phyloP scores from a whole-genome alignment of 306 rosid species.

The Malus sieversii region DNA sequence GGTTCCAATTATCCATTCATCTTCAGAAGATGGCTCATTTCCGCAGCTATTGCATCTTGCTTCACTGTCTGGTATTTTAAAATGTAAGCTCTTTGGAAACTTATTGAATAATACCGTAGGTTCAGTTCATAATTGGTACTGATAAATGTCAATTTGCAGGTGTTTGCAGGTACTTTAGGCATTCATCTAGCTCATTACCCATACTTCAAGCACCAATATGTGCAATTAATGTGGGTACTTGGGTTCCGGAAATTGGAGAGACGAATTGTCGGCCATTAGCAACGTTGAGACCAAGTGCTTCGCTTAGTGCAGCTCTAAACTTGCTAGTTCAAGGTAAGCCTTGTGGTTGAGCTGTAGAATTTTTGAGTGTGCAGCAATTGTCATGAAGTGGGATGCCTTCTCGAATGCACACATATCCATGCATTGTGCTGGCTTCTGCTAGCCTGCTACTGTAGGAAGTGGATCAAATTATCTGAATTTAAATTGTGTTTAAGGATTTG shows the following conservation, averaged over 20 bases:
- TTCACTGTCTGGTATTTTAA: constrained; percentile 85
- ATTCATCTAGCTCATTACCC: constrained; percentile 73
- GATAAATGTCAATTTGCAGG: constrained; percentile 59
- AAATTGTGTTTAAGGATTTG: background rate
- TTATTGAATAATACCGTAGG: background rate
- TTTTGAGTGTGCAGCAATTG: background rate
- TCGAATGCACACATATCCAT: background rate
- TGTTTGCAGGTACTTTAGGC: constrained; percentile 90
- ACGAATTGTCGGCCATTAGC: constrained; percentile 67
- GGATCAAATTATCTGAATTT: background rate
- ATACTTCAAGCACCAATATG: constrained; percentile 80
- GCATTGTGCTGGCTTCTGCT: background rate
- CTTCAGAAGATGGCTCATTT: constrained; percentile 79
- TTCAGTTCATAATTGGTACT: constrained; percentile 12
- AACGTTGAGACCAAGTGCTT: constrained; percentile 78
- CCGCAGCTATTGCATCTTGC: constrained; percentile 93
- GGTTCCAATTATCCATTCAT: constrained; percentile 73
- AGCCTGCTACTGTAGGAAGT: background rate
- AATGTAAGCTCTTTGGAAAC: constrained; percentile 44
- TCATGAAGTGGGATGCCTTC: background rate
- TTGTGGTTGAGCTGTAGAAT: background rate
- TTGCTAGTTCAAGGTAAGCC: constrained; percentile 73
- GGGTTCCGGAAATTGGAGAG: constrained; percentile 98
- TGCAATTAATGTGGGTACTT: constrained; percentile 85
- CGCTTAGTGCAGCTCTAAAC: constrained; percentile 78